Base-by-base conservation (phyloP, 1,284 basidiomycete species). In the Porodaedalea pini region DNA sequence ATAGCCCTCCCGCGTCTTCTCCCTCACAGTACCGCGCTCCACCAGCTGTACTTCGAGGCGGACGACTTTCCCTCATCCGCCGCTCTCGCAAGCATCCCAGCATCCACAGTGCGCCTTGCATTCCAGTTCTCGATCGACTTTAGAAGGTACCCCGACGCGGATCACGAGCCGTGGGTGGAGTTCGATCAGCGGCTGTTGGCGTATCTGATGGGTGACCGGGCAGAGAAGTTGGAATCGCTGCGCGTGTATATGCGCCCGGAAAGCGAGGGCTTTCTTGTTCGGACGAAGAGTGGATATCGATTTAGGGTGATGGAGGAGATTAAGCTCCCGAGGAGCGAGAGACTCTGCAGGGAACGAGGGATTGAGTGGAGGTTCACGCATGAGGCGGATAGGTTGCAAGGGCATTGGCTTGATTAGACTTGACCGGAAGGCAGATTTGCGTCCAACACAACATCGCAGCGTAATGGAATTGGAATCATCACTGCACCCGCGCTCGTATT, bases 231-330 rank as follows among this genome's bases (percentile, higher is more conserved):
- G 2, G 17, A 21, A 17, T n/a, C 25, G 13, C 29, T 49, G 15
- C 47, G 31, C 29, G 47, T 49, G 47, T 49, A 19, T 15, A 49
- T 49, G 47, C 31, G 19, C 31, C 15, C 29, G 13, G 13, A 34
- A 21, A 13, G 10, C 17, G 47, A 49, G 17, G 47, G 47, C 4
- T 27, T 34, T 34, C 15, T 49, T 25, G 27, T 49, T 4, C 25
- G 47, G 29, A 13, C 47, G 19, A 31, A 34, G 29, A 31, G 47
- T n/a, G 25, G 25, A 34, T 49, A 49, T 34, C 47, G 19, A 5
- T 49, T 49, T 13, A 49, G 47, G 25, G 47, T 49, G 19, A 5
- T 49, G n/a, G 11, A 49, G 25, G 47, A 49, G 29, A 49, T 49
- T 2, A 31, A 21, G 31, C 29, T 49, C 10, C 47, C 27, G 13